Evolutionary conservation across 139 green algal species (phyloP).

Genomic region (Tetraselmis striata): DNA sequence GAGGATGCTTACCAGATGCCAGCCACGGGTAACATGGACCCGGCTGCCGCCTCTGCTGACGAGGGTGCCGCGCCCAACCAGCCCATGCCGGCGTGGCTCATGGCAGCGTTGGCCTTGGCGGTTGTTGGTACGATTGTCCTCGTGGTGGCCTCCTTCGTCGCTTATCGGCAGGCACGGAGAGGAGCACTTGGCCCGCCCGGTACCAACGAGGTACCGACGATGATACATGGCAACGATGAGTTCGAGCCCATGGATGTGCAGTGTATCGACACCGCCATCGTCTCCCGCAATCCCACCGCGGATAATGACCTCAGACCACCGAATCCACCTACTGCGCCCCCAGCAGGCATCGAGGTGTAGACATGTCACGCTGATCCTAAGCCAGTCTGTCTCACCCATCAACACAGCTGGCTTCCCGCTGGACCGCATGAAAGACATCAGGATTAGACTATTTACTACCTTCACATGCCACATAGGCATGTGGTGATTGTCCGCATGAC

Average conservation of each 20-base stretch:
- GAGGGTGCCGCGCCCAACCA: neutral
- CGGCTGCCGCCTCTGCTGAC: neutral
- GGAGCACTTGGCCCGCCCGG: neutral
- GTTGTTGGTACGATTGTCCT: neutral
- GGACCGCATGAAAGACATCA: too few species aligned
- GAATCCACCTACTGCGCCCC: neutral
- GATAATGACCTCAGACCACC: neutral
- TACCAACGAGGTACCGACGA: neutral
- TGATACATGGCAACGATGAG: neutral
- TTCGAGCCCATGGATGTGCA: neutral
- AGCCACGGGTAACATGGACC: neutral
- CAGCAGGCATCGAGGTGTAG: neutral
- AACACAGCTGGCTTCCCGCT: too few species aligned
- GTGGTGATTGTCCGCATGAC: too few species aligned
- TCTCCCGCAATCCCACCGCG: neutral
- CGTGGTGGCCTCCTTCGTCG: neutral
- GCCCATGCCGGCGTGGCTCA: neutral
- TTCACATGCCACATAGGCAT: too few species aligned
- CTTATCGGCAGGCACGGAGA: neutral
- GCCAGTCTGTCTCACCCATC: too few species aligned
- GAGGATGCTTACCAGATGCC: neutral
- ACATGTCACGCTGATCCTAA: too few species aligned
- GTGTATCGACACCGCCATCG: neutral
- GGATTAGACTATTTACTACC: too few species aligned
- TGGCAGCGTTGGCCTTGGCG: neutral